Percentiles rank a stretch among this genome's conserved stretches.
These are phyloP conservation scores for Physaria fendleri DNA, from an alignment of 345 rosid species.

Conservation along the genomic window DNA sequence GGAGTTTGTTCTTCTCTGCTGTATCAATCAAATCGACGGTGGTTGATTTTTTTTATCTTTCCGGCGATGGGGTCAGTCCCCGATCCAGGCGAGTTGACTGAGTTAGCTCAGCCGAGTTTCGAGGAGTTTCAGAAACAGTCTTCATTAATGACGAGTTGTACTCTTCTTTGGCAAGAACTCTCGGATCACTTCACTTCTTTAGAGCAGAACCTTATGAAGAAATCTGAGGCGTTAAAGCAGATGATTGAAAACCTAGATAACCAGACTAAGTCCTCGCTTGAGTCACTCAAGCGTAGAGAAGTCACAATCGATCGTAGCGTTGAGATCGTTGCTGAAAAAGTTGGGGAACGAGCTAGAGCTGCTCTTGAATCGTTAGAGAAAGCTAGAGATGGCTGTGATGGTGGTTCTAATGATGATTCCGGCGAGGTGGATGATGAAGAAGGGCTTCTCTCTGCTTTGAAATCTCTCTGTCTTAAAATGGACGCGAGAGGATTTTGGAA, in stretches of 20 bases:
- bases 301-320: constrained; percentile 81
- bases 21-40: neutral
- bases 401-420: constrained; percentile 33
- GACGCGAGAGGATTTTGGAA: constrained; percentile 73
- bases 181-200: constrained; percentile 90
- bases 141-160: constrained; percentile 96
- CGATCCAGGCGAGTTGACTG: constrained; percentile 90
- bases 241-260: constrained; percentile 66
- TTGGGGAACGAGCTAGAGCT: constrained; percentile 47
- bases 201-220: constrained; percentile 67
- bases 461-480: constrained; percentile 60
- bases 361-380: constrained; percentile 39
- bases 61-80: constrained; percentile 82
- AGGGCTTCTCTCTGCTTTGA: constrained; percentile 46
- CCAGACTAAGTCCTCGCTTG: constrained; percentile 69
- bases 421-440: constrained; percentile 83
- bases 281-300: constrained; percentile 71
- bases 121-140: constrained; percentile 94
- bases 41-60: neutral
- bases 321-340: constrained; percentile 57
- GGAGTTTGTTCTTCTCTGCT: neutral
- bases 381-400: constrained; percentile 19
- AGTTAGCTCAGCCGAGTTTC: constrained; percentile 75
- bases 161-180: constrained; percentile 95
- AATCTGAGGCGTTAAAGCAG: constrained; percentile 71